These are phyloP conservation scores for Obba rivulosa DNA, from an alignment of 768 basidiomycete genomes.

Conservation along the genomic window DNA sequence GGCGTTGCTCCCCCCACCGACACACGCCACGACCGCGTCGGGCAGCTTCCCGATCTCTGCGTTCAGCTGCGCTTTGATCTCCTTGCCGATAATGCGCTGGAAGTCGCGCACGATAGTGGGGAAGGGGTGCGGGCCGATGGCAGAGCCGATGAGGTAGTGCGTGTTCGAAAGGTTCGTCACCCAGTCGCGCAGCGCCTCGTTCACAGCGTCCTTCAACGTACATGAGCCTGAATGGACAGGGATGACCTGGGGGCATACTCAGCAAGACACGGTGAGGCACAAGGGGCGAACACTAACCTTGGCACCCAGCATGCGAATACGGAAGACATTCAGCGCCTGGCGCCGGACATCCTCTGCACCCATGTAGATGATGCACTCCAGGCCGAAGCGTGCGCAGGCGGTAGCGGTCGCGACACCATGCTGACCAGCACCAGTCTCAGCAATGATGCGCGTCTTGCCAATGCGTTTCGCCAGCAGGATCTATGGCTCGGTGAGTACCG, in stretches of 20 bases:
- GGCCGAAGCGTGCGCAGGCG: conserved; percentile 92
- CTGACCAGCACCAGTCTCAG: conserved; percentile 98
- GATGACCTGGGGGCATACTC: conserved; percentile 57
- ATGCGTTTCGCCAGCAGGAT: conserved; percentile 90
- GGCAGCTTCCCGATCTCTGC: conserved; percentile 79
- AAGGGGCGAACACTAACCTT: conserved; percentile 43
- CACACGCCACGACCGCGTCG: conserved; percentile 92
- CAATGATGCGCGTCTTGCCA: conserved; percentile 96
- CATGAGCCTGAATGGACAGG: conserved; percentile 91
- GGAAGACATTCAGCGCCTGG: conserved; percentile 96
- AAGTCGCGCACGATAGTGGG: conserved; percentile 98
- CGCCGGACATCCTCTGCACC: conserved; percentile 95
- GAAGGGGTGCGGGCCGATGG: conserved; percentile 98
- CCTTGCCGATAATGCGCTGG: conserved; percentile 90
- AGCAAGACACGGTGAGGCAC: neutral
- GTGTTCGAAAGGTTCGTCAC: conserved; percentile 92
- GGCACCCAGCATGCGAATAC: conserved; percentile 95
- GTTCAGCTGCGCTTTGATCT: conserved; percentile 85
- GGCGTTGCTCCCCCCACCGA: conserved; percentile 96
- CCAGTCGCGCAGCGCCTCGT: conserved; percentile 98
- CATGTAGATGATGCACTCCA: conserved; percentile 98
- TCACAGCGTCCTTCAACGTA: conserved; percentile 97
- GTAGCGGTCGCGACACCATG: conserved; percentile 99
- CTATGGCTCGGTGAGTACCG: conserved; percentile 33
- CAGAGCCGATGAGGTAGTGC: conserved; percentile 96